Percentiles rank a stretch among this genome's conserved stretches.
Evolutionary conservation across 176 grass and related monocot species (phyloP).

Genomic region (Pontederia crassipes): DNA sequence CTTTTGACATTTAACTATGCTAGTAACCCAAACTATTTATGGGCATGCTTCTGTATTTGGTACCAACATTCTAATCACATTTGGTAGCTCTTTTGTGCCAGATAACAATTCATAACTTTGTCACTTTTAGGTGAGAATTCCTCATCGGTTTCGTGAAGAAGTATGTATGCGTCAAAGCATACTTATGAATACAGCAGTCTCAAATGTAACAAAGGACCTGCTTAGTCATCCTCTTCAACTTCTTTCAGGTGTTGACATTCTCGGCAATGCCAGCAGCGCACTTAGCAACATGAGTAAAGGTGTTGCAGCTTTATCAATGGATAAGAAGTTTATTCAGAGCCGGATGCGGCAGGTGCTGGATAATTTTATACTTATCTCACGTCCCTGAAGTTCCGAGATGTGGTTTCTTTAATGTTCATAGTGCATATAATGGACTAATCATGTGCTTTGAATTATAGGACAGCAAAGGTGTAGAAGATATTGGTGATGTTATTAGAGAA

Average conservation of each 20-base stretch:
- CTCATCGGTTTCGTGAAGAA: constrained; percentile 72
- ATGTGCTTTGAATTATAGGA: constrained; percentile 42
- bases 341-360: constrained; percentile 61
- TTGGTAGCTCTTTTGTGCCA: neutral
- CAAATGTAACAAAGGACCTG: constrained; percentile 92
- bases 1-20: neutral
- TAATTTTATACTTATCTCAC: neutral
- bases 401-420: neutral
- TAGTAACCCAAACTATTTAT: too few relatives aligned
- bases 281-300: constrained; percentile 99
- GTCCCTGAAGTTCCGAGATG: neutral
- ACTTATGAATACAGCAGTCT: constrained; percentile 55
- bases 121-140: constrained; percentile 57
- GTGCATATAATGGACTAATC: constrained; percentile 1
- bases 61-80: too few relatives aligned
- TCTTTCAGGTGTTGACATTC: constrained; percentile 97
- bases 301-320: constrained; percentile 94
- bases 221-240: constrained; percentile 93
- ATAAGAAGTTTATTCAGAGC: constrained; percentile 97
- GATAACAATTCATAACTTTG: neutral
- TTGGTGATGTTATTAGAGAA: constrained; percentile 92
- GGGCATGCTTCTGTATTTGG: too few relatives aligned
- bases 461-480: constrained; percentile 97
- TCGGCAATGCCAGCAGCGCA: constrained; percentile 97
- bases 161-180: constrained; percentile 93